Percentiles rank a stretch among this genome's conserved stretches.
Evolutionary conservation across 2,329 filamentous ascomycete genomes (phyloP).

Genomic region (Cercospora berteroae): DNA sequence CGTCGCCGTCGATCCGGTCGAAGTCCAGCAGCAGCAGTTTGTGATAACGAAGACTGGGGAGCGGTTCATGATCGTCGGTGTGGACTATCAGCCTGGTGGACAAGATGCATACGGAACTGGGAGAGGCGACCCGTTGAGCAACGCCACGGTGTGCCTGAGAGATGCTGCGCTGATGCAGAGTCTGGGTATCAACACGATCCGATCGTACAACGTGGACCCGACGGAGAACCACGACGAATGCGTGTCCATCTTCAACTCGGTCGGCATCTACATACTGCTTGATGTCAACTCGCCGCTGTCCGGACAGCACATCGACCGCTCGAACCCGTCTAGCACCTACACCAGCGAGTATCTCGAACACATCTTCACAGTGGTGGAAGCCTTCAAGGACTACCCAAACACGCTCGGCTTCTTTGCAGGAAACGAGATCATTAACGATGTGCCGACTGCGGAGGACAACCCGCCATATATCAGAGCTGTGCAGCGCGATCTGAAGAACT

Average conservation of each 20-base stretch:
- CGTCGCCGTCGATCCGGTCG: slow-evolving; percentile 55
- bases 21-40: slow-evolving; percentile 60
- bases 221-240: slow-evolving; percentile 60
- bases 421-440: slow-evolving; percentile 67
- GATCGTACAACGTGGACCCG: slow-evolving; percentile 63
- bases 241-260: slow-evolving; percentile 63
- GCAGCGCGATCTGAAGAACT: slow-evolving; percentile 66
- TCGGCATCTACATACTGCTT: slow-evolving; percentile 65
- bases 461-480: slow-evolving; percentile 62
- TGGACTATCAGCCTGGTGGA: slow-evolving; percentile 65
- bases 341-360: slow-evolving; percentile 55
- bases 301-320: slow-evolving; percentile 57
- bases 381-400: slow-evolving; percentile 66
- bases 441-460: slow-evolving; percentile 50
- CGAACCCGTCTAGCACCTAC: slow-evolving; percentile 56
- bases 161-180: slow-evolving; percentile 64
- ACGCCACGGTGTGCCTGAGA: slow-evolving; percentile 58
- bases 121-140: slow-evolving; percentile 56
- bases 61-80: slow-evolving; percentile 56
- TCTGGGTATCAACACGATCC: slow-evolving; percentile 64
- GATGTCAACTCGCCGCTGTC: slow-evolving; percentile 63
- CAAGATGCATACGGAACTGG: slow-evolving; percentile 56
- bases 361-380: slow-evolving; percentile 63
- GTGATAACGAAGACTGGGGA: slow-evolving; percentile 58
- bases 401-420: slow-evolving; percentile 65